Conservation (phyloP, 345 rosid genomes). For the Crucihimalaya himalaica region DNA sequence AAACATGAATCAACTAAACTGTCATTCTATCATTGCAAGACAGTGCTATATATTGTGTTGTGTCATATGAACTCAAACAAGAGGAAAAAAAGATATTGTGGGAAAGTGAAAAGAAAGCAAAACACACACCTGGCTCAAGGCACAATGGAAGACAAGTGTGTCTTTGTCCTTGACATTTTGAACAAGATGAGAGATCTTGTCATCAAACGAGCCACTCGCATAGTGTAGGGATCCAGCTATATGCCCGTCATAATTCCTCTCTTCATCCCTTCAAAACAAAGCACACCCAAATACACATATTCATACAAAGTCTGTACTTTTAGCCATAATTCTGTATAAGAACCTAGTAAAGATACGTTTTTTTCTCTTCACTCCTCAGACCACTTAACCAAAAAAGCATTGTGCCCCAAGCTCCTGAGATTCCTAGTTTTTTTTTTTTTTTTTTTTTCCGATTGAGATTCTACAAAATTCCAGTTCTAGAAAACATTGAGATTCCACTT, state of each 20-base stretch:
- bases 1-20: neutral
- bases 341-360: neutral
- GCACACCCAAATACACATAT: neutral
- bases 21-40: neutral
- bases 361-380: neutral
- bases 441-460: neutral
- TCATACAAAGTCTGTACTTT: neutral
- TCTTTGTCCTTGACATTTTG: conserved; percentile 82
- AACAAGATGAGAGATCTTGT: conserved; percentile 74
- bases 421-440: neutral
- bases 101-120: neutral
- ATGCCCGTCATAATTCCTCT: conserved; percentile 95
- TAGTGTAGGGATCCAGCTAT: conserved; percentile 88
- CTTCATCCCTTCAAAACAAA: conserved; percentile 61
- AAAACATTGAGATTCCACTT: neutral
- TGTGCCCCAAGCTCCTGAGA: conserved; percentile 5
- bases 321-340: conserved; percentile 4
- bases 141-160: conserved; percentile 95
- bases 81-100: neutral
- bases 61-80: conserved; percentile 6
- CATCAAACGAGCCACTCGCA: conserved; percentile 66
- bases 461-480: neutral
- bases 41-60: neutral
- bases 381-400: neutral
- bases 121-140: conserved; percentile 80